Percentiles rank a stretch among this genome's conserved stretches.
These are phyloP conservation scores for Combretum micranthum DNA, from an alignment of 345 rosid species.

Conservation along the genomic window DNA sequence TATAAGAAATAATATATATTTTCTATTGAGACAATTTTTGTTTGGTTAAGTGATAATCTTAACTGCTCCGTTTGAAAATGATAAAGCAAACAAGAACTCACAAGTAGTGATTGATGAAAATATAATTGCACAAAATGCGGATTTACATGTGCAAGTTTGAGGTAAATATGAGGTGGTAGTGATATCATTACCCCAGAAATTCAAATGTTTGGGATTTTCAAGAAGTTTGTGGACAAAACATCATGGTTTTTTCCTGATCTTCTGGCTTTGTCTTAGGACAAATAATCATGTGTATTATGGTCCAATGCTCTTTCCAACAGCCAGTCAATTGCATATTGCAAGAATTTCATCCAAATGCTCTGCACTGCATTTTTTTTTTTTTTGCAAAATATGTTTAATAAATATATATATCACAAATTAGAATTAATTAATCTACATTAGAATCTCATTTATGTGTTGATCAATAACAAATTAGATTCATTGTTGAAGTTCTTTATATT, in stretches of 20 bases:
- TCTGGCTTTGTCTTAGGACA: slow-evolving; percentile 16
- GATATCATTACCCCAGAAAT: slow-evolving; percentile 3
- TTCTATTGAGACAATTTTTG: slow-evolving; percentile 4
- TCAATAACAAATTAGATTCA: no score
- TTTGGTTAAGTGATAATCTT: slow-evolving; percentile 17
- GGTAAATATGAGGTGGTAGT: neutral
- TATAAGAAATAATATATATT: neutral
- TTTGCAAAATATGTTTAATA: no score
- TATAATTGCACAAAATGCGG: slow-evolving; percentile 40
- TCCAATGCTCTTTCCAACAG: no score
- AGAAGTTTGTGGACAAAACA: slow-evolving; percentile 10
- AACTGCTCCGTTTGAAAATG: slow-evolving; percentile 64
- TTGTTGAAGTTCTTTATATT: no score
- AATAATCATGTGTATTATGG: neutral
- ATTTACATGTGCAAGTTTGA: slow-evolving; percentile 35
- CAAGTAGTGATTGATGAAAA: slow-evolving; percentile 15
- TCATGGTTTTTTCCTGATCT: slow-evolving; percentile 7
- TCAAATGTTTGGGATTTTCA: slow-evolving; percentile 13
- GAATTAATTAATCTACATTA: no score
- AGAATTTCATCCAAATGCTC: no score
- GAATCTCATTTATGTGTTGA: no score
- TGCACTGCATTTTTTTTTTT: no score
- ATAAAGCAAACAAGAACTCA: slow-evolving; percentile 40
- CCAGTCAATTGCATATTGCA: neutral
- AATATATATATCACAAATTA: no score